Evolutionary conservation across 768 basidiomycete genomes (phyloP), one percentile per base, ranked within the genome.

Genomic region (Termitomyces sp.): DNA sequence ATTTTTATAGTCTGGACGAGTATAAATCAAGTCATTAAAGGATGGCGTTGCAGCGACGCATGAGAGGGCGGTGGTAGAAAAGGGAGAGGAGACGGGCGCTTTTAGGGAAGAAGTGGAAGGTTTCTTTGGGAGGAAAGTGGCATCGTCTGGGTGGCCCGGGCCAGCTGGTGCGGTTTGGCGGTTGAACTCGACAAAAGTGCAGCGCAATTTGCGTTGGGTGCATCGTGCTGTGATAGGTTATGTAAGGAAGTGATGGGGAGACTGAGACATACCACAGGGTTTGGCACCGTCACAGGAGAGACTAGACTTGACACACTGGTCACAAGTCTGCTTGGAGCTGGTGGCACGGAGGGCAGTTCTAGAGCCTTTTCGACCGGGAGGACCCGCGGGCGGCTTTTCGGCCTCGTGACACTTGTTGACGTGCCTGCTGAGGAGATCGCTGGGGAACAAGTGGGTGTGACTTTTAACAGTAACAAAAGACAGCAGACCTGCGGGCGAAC

Each of bases 401-500:
- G 81, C 81, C 4, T 89, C 83, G 69, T 93, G 91, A 65, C 91
- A 93, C 64, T 93, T 93, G 72, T 93, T 93, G 59, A 92, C 79
- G 64, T 93, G 91, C 62, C 91, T 76, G 8, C 90, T 91, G 54
- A 93, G 83, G 7, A 93, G 79, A 76, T 93, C 91, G 69, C 91
- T 92, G 63, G 8, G 46, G 42, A 16, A n/a, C 60, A 59, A 39
- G 42, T 6, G 9, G 20, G 34, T 36, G 18, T n/a, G 18, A 51
- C 30, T 53, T 12, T 52, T 8, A 54, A 39, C 27, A 56, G 30
- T 1, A n/a, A 6, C 6, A 49, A 36, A 31, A 53, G 55, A 57
- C 69, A 20, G 11, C 70, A 11, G 39, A 88, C 90, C 90, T 91
- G 67, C 91, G 73, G 1, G 92, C 92, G 68, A 93, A 93, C 73